These are phyloP conservation scores for Aspergillus ustus DNA, from an alignment of 2,329 filamentous ascomycete species.

Conservation along the genomic window DNA sequence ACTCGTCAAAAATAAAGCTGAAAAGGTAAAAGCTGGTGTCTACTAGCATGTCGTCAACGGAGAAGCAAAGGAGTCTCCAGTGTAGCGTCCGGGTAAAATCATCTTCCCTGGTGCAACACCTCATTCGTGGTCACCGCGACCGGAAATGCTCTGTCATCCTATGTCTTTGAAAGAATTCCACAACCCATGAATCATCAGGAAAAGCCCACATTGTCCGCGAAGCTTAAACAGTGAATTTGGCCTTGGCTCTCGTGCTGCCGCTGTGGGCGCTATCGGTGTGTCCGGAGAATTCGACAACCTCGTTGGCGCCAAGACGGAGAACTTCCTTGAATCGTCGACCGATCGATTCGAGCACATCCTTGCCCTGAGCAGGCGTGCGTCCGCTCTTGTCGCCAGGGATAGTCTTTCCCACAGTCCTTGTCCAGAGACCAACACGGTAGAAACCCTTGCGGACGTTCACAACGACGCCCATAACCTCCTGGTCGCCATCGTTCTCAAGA, in stretches of 20 bases:
- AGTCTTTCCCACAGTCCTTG: slow-evolving; percentile 85
- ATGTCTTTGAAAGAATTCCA: slow-evolving; percentile 22
- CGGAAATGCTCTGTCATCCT: slow-evolving; percentile 23
- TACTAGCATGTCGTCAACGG: slow-evolving; percentile 35
- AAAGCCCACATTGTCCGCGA: slow-evolving; percentile 9
- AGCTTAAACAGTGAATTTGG: slow-evolving; percentile 81
- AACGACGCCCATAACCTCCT: slow-evolving; percentile 98
- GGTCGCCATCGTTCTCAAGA: slow-evolving; percentile 88
- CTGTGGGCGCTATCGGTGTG: slow-evolving; percentile 93
- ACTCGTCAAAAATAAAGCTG: slow-evolving; percentile 34
- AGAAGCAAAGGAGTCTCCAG: slow-evolving; percentile 27
- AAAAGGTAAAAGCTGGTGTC: slow-evolving; percentile 39
- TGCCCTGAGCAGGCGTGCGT: slow-evolving; percentile 78
- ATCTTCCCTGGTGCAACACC: slow-evolving; percentile 18
- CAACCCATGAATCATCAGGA: slow-evolving; percentile 25
- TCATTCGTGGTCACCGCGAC: slow-evolving; percentile 25
- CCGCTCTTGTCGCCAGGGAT: slow-evolving; percentile 77
- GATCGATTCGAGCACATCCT: slow-evolving; percentile 81
- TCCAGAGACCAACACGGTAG: slow-evolving; percentile 98
- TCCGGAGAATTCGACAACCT: slow-evolving; percentile 91
- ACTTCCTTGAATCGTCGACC: slow-evolving; percentile 92
- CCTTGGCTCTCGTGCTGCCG: slow-evolving; percentile 93
- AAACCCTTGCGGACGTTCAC: slow-evolving; percentile 99
- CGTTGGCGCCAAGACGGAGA: slow-evolving; percentile 74
- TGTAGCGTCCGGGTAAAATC: slow-evolving; percentile 10